Base-by-base conservation (phyloP, 2,329 filamentous ascomycete species). In the Pseudogymnoascus sp. region DNA sequence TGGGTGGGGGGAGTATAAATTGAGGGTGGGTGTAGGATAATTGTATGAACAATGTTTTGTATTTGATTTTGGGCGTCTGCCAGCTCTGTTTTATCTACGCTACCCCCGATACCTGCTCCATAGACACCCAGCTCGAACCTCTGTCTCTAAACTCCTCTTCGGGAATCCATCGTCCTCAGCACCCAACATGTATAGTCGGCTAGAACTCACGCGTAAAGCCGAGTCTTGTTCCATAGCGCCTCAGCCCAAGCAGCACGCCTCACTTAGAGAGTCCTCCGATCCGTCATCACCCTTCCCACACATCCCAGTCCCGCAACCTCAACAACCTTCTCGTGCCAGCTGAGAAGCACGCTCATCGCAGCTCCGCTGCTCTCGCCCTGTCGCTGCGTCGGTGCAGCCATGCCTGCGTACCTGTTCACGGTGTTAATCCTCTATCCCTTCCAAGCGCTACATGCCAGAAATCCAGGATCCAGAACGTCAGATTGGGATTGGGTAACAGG, bases 241-340 rank as follows among this genome's bases (percentile, higher is more conserved):
- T n/a, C 19, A 44, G 4, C 19, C 19, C 40, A 21, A 21, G 40
- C 40, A 14, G 19, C 19, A 2, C 19, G 7, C 14, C 1, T 7
- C 42, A 24, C 14, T 2, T 79, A 96, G 70, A 96, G 93, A 71
- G 89, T 95, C 73, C 95, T 87, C 80, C 93, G 90, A 80, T 99
- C 95, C 44, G 91, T 95, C 93, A 99, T 97, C 68, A 91, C 91
- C 71, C 95, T 86, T 67, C 92, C 90, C 77, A 99, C 95, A 75
- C 90, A 91, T 50, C 95, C 95, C 69, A 92, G 81, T 24, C 95
- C 95, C 38, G 92, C 91, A 72, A 97, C 87, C 72, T 99, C 95
- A 4, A 97, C 91, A 66, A 97, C 84, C 83, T 97, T 99, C 81
- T 99, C 95, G 74, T 99, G 95, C 95, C 95, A 99, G 77, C 92